Evolutionary conservation across 768 basidiomycete genomes (phyloP), one percentile per base, ranked within the genome.

Genomic region (Suillus spraguei): DNA sequence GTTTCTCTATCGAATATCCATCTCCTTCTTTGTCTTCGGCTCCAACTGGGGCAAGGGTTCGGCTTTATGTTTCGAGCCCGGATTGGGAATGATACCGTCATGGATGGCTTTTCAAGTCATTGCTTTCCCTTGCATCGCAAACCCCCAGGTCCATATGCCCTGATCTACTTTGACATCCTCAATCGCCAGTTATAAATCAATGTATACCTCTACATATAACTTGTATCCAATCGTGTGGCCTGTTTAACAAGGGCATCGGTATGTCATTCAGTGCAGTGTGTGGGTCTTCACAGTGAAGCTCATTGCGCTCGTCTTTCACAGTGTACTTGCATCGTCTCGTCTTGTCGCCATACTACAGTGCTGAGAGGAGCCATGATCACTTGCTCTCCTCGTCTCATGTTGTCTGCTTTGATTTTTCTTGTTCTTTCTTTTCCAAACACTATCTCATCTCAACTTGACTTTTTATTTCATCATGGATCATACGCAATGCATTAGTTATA

Each of bases 381-480:
- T 16, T 49, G 47, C 47, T 49, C 47, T 28, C 14, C 16, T 7
- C 16, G 14, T 16, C 24, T 49, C 49, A 8, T 50, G 8, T 28
- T 13, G 7, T 24, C 49, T 10, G 49, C 16, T 50, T 4, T 17
- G 24, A 9, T 13, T 28, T 16, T 24, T 14, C 38, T 39, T 20
- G 17, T 11, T 3, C 10, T 47, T 24, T 24, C 46, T 47, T 47
- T 22, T 46, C 11, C 46, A n/a, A 20, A n/a, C 42, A 20, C 41
- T 49, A 32, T 52, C 24, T 50, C 49, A 32, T 50, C 28, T 32
- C 49, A 50, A 50, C 28, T 16, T 52, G 50, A 52, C 50, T 28
- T 50, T 52, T 52, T 52, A 52, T 52, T 52, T 33, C 50, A 52
- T 52, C 50, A 52, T 52, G 50, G 50, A 52, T 16, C 17, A 24